Evolutionary conservation across 768 basidiomycete genomes (phyloP).

Genomic region (Amanita phalloides): DNA sequence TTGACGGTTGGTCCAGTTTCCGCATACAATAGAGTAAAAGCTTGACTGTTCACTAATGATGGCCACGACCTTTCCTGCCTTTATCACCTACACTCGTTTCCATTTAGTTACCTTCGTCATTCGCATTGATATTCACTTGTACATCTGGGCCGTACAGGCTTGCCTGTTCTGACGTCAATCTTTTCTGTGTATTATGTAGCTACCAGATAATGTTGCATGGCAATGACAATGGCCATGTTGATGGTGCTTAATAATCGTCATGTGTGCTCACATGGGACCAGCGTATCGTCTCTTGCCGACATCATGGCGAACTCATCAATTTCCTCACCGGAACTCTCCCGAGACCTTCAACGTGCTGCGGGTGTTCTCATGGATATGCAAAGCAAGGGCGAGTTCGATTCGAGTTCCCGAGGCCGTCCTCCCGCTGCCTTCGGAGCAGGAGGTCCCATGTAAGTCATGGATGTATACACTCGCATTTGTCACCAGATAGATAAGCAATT

Average conservation of each 20-base stretch:
- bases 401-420: slow-evolving; percentile 32
- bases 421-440: slow-evolving; percentile 64
- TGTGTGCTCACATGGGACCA: background rate
- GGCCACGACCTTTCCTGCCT: slow-evolving; percentile 1
- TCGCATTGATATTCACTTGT: slow-evolving; percentile 15
- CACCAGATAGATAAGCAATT: background rate
- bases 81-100: slow-evolving; percentile 6
- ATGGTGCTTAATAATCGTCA: slow-evolving; percentile 4
- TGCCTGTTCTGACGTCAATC: slow-evolving; percentile 3
- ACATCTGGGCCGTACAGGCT: slow-evolving; percentile 10
- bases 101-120: slow-evolving; percentile 10
- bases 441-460: slow-evolving; percentile 53
- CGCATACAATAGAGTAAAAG: slow-evolving; percentile 7
- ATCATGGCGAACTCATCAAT: slow-evolving; percentile 12
- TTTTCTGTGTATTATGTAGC: slow-evolving; percentile 20
- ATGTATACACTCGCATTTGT: background rate
- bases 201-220: slow-evolving; percentile 8
- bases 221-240: background rate
- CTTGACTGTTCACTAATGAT: slow-evolving; percentile 3
- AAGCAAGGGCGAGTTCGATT: slow-evolving; percentile 20
- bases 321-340: slow-evolving; percentile 23
- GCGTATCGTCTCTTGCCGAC: background rate
- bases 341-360: slow-evolving; percentile 39
- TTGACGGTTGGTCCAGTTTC: slow-evolving; percentile 8
- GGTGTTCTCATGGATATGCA: slow-evolving; percentile 44